Evolutionary conservation across 768 basidiomycete genomes (phyloP), one percentile per base, ranked within the genome.

Genomic region (Boletales sp.): DNA sequence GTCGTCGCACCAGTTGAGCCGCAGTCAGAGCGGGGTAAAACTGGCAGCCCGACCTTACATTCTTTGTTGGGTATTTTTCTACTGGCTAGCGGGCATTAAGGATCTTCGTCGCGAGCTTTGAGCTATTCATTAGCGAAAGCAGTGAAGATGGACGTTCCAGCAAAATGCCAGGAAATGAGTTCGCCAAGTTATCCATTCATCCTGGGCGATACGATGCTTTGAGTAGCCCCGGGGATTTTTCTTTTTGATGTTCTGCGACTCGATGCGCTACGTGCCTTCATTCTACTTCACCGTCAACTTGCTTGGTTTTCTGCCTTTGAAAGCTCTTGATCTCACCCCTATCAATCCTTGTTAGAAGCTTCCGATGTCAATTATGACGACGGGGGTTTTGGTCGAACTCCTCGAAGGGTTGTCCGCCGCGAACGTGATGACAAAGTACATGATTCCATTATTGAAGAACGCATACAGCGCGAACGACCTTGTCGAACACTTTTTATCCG

Each of bases 401-500:
- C 57, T 48, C 71, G 75, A 59, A 83, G 81, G 50, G 74, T 73
- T 48, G 60, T 74, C 42, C 84, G 85, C 58, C 86, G 86, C 67
- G 87, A 89, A 69, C 80, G 81, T 73, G 87, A 91, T 70, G 90
- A 90, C 74, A 90, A 92, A 71, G 82, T 88, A 38, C 91, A 91
- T 77, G 86, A 88, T 62, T 87, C 87, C 35, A 85, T 93, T 55
- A 94, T 95, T 73, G 91, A 93, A 77, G 90, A 94, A 66, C 86
- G 95, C 54, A 89, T 94, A 58, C 85, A 91, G 67, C 84, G 89
- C 56, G 95, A 99, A 75, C 79, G 93, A 58, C 93, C 93, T 1
- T 97, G 97, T 70, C 82, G 97, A 46, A 97, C 94, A 4, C 73
- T 99, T 31, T 99, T 99, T 65, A 94, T 98, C 57, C 84, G 97